Base-by-base conservation (phyloP, 805 yeast species). In the Candida pseudoglaebosa region DNA sequence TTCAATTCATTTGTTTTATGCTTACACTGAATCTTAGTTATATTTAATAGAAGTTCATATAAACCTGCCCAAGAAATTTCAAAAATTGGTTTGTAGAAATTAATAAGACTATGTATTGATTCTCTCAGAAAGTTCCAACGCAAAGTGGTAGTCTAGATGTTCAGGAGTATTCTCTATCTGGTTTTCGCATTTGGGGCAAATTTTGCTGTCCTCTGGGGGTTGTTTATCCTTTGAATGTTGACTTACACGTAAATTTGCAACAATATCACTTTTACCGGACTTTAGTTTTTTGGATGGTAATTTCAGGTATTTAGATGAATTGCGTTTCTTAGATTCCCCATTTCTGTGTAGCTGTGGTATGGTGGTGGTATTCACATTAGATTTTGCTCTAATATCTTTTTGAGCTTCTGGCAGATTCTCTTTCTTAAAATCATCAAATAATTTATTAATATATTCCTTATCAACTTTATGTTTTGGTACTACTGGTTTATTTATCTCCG, bases 121-220 rank as follows among this genome's bases (percentile, higher is more conserved):
- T 31, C 56, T 62, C 38, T 67, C 65, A 1, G 78, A 74, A 5
- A 78, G 55, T 15, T 71, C 72, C 34, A 69, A 39, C 0, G 84
- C 84, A 31, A 65, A 51, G 46, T 78, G 84, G 43, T 56, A 77
- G 51, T 78, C 84, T 31, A 60, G 59, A 50, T 78, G 84, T 42
- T 78, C 84, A 13, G 56, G 49, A 2, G 56, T 59, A 42, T 66
- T 65, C 1, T 49, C 55, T 2, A 66, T 51, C 3, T 22, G 31
- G 3, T 40, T 35, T 9, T 55, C 45, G 43, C 73, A 67, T 13
- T 41, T 37, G 1, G 49, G 37, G 39, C 73, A 67, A 16, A 36
- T 41, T n/a, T 52, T 48, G 6, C 40, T 44, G 7, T 42, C 37
- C 15, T 21, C 13, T 14, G 14, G 21, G 7, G 31, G 7, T 16